These are phyloP conservation scores for Apiotrichum siamense DNA, from an alignment of 1,284 basidiomycete genomes.

Conservation along the genomic window DNA sequence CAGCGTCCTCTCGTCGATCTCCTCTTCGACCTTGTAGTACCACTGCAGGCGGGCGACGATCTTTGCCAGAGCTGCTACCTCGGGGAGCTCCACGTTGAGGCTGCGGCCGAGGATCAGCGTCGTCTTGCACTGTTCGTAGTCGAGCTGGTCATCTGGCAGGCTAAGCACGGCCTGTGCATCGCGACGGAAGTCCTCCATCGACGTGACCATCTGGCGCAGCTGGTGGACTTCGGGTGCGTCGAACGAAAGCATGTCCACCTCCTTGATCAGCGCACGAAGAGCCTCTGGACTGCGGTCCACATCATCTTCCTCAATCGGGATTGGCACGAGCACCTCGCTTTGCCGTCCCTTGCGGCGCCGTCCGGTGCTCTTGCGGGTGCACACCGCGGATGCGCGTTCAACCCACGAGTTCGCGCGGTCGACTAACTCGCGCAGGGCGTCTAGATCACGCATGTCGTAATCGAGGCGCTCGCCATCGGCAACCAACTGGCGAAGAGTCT, in stretches of 20 bases:
- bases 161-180: constrained; percentile 32
- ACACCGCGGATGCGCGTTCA: constrained; percentile 31
- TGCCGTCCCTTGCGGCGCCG: constrained; percentile 28
- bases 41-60: constrained; percentile 40
- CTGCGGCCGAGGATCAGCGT: constrained; percentile 39
- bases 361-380: constrained; percentile 34
- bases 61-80: constrained; percentile 28
- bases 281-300: constrained; percentile 29
- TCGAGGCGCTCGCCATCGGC: constrained; percentile 82
- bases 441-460: constrained; percentile 65
- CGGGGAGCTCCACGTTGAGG: constrained; percentile 41
- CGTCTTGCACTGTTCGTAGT: constrained; percentile 29
- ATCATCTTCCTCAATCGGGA: constrained; percentile 23
- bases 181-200: constrained; percentile 33
- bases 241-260: constrained; percentile 40
- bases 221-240: constrained; percentile 43
- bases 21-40: constrained; percentile 38
- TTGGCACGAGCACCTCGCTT: constrained; percentile 16
- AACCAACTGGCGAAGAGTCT: constrained; percentile 67
- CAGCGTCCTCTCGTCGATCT: constrained; percentile 41
- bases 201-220: constrained; percentile 31
- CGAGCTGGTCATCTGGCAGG: constrained; percentile 29
- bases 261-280: constrained; percentile 27
- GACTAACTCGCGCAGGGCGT: constrained; percentile 69
- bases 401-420: constrained; percentile 76